These are phyloP conservation scores for Vitis hybrid DNA, from an alignment of 177 flowering plant genomes.

Conservation along the genomic window DNA sequence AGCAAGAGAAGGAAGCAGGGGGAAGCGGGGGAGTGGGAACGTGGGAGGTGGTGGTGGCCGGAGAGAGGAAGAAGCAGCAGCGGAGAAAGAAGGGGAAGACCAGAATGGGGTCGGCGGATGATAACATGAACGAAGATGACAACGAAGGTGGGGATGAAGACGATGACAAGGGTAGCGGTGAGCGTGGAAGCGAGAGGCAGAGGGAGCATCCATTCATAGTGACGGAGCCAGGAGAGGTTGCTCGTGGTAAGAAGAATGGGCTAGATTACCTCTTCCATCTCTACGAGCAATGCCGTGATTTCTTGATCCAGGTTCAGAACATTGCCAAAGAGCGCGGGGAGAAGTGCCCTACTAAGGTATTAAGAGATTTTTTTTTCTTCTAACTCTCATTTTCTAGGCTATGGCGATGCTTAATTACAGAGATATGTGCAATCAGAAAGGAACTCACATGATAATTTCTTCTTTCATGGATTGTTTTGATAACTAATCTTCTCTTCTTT, in stretches of 20 bases:
- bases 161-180: constrained; percentile 28
- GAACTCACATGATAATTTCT: no score
- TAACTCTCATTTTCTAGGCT: background rate
- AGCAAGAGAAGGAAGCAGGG: constrained; percentile 65
- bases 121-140: constrained; percentile 16
- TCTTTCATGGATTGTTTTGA: no score
- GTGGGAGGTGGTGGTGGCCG: constrained; percentile 37
- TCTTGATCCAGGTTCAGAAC: constrained; percentile 85
- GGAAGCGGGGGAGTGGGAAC: constrained; percentile 57
- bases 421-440: no score
- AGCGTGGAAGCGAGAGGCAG: constrained; percentile 55
- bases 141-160: constrained; percentile 13
- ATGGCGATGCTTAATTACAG: background rate
- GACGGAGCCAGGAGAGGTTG: constrained; percentile 97
- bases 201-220: constrained; percentile 95
- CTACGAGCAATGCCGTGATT: constrained; percentile 89
- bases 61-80: constrained; percentile 33
- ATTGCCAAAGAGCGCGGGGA: constrained; percentile 89
- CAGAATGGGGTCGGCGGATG: constrained; percentile 17
- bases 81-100: constrained; percentile 31
- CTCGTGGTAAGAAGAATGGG: constrained; percentile 97
- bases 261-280: constrained; percentile 95
- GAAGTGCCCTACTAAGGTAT: constrained; percentile 97
- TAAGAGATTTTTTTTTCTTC: background rate
- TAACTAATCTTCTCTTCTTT: no score